Base-by-base conservation (phyloP, 1,139 yeast species). In the Cylindricascospora bacillispora region DNA sequence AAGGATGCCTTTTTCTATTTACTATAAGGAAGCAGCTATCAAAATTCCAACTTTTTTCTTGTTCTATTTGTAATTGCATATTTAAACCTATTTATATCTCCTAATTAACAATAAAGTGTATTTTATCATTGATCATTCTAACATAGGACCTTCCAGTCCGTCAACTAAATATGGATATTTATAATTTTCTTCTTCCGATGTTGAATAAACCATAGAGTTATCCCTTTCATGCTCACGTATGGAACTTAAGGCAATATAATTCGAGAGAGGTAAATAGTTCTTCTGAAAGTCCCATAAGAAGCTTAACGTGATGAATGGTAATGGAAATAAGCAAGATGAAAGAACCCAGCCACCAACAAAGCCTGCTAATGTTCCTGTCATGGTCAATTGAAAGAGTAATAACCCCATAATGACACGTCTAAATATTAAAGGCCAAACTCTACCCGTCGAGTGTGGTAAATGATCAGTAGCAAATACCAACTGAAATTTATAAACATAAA, bases 401-500 rank as follows among this genome's bases (percentile, higher is more conserved):
- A 81, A 53, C 0, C 93, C 93, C 27, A 79, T 53, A 30, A 77
- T 69, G 3, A 81, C 67, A 39, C 94, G 62, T 39, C 92, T 65
- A 52, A 75, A 73, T 3, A 82, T 76, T 36, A 80, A 59, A 1
- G 92, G 86, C 93, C 93, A 81, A 1, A 81, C 86, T 45, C 76
- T 75, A 3, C 93, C 94, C 0, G 93, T 82, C 0, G 92, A 78
- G 52, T 82, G 94, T 29, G 83, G 93, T 4, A 89, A 81, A 49
- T 82, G 93, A 21, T 80, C 82, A 60, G 77, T 74, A 0, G 86
- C 73, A 50, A 77, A 82, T 39, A 82, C 60, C 37, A 81, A 60
- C 54, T 80, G 93, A 49, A 80, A 82, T 54, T 82, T 82, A 64
- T 73, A 79, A 5, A 80, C 85, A 45, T 72, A 73, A 48, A 70